A percentile compares a stretch with the other conserved stretches of the same genome.
Conservation (phyloP, 257 asterid species). For the Ilex asprella region DNA sequence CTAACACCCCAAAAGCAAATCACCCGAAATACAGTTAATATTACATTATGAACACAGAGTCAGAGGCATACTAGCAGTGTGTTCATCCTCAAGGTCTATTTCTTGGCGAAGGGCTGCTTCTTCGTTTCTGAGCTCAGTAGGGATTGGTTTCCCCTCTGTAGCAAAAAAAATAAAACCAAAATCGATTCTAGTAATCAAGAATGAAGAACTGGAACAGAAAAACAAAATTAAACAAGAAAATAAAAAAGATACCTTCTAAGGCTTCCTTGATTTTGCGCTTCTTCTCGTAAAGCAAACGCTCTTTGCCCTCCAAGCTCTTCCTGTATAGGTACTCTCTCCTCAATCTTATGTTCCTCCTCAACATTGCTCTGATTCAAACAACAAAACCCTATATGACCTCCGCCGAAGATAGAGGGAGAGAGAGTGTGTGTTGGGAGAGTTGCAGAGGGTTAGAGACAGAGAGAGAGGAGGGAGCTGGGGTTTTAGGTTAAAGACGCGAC, state of each 20-base stretch:
- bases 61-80: slow-evolving; percentile 54
- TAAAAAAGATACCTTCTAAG: slow-evolving; percentile 42
- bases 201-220: not conserved
- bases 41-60: not conserved
- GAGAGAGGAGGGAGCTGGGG: too few relatives aligned
- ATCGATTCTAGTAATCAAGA: not conserved
- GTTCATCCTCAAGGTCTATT: slow-evolving; percentile 90
- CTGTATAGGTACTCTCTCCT: slow-evolving; percentile 81
- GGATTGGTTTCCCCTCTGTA: slow-evolving; percentile 91
- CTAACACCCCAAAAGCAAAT: too few relatives aligned
- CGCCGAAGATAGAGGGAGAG: too few relatives aligned
- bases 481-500: too few relatives aligned
- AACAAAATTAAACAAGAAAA: not conserved
- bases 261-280: slow-evolving; percentile 82
- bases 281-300: slow-evolving; percentile 79
- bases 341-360: slow-evolving; percentile 70
- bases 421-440: too few relatives aligned
- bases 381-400: too few relatives aligned
- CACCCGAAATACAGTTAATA: too few relatives aligned
- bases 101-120: slow-evolving; percentile 88
- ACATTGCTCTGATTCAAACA: slow-evolving; percentile 25
- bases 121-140: slow-evolving; percentile 92
- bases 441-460: too few relatives aligned
- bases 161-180: not conserved
- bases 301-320: slow-evolving; percentile 88